These are phyloP conservation scores for Dactylonectria estremocensis DNA, from an alignment of 2,329 filamentous ascomycete species.

Conservation along the genomic window DNA sequence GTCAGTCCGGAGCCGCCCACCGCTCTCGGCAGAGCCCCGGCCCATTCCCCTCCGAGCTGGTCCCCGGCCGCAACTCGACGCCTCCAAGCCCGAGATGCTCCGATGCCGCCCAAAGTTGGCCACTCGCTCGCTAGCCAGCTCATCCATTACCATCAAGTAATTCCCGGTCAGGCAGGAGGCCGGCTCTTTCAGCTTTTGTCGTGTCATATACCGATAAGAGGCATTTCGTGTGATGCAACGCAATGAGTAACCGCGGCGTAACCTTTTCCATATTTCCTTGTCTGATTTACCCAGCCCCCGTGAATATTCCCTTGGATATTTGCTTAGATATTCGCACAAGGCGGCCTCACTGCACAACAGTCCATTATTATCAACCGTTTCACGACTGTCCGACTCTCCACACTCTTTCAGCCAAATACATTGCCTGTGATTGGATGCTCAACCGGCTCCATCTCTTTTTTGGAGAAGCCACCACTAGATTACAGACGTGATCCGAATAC, in stretches of 20 bases:
- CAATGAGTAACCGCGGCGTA: constrained; percentile 35
- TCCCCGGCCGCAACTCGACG: constrained; percentile 4
- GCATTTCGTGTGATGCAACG: constrained; percentile 29
- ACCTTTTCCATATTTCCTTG: background rate
- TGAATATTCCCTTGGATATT: no score
- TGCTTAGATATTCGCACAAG: background rate
- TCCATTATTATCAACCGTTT: constrained; percentile 33
- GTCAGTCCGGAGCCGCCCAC: constrained; percentile 31
- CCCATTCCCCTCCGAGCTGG: constrained; percentile 20
- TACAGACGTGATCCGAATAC: constrained; percentile 35
- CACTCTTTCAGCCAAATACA: constrained; percentile 35
- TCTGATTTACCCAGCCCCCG: background rate
- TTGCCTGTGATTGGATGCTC: constrained; percentile 40
- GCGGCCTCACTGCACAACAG: constrained; percentile 29
- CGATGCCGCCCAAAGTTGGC: constrained; percentile 33
- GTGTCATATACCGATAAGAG: constrained; percentile 35
- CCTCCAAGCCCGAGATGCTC: constrained; percentile 37
- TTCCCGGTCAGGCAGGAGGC: constrained; percentile 37
- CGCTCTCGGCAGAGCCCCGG: constrained; percentile 31
- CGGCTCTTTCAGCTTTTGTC: constrained; percentile 23
- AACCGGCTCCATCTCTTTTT: constrained; percentile 20
- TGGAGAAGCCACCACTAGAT: constrained; percentile 11
- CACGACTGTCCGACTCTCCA: constrained; percentile 19
- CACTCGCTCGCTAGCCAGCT: constrained; percentile 25
- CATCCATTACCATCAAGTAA: constrained; percentile 41